Percentiles rank a stretch among this genome's conserved stretches.
Conservation (phyloP, 2,329 filamentous ascomycete species). For the Nothophaeocryptopus gaeumannii region DNA sequence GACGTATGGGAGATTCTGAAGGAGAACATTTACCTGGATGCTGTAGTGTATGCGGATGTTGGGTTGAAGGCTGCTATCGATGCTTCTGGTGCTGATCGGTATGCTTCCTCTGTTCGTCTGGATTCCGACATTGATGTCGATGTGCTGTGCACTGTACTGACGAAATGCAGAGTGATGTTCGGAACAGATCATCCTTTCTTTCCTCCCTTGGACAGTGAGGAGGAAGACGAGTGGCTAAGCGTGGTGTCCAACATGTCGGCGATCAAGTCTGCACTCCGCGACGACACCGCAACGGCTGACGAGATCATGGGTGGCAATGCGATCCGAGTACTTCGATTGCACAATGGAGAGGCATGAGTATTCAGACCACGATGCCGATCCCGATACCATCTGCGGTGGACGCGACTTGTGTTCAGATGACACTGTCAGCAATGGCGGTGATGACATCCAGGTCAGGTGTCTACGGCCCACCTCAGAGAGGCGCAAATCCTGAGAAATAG, state of each 20-base stretch:
- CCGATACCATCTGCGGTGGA: no score
- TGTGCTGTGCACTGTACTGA: not conserved
- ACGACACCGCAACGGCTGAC: slow-evolving; percentile 46
- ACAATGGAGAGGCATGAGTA: not conserved
- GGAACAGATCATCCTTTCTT: slow-evolving; percentile 82
- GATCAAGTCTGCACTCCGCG: slow-evolving; percentile 53
- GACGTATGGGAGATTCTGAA: slow-evolving; percentile 63
- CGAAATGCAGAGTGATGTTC: slow-evolving; percentile 24
- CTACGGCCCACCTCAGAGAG: no score
- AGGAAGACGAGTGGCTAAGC: slow-evolving; percentile 65
- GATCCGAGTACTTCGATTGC: slow-evolving; percentile 47
- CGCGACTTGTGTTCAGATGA: no score
- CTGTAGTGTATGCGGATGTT: slow-evolving; percentile 76
- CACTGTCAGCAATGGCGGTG: no score
- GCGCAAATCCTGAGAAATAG: no score
- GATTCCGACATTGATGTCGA: not conserved
- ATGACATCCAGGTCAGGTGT: no score
- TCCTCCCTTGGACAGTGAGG: slow-evolving; percentile 65
- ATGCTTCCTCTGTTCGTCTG: slow-evolving; percentile 27
- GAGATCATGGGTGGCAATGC: slow-evolving; percentile 62
- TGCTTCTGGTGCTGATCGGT: slow-evolving; percentile 64
- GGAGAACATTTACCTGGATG: slow-evolving; percentile 82
- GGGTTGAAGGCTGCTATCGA: slow-evolving; percentile 69
- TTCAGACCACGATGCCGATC: not conserved
- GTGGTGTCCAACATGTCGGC: slow-evolving; percentile 59